Evolutionary conservation across 176 grass and related monocot genomes (phyloP).

Genomic region (Eleusine indica): DNA sequence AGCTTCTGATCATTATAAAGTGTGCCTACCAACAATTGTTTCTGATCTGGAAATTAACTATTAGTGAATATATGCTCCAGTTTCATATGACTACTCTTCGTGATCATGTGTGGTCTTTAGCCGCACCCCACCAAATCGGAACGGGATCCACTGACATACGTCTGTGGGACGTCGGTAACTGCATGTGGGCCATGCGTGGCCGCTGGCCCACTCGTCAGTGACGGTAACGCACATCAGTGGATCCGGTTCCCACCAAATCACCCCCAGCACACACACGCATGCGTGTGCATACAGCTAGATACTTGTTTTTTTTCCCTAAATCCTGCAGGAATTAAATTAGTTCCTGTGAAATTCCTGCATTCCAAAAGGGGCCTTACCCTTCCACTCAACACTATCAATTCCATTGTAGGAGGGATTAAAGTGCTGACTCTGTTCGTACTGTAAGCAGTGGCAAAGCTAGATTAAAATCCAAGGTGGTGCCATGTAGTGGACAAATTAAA

Average conservation of each 20-base stretch:
- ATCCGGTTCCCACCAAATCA: no score
- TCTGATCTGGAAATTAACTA: constrained; percentile 2
- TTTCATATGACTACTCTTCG: background rate
- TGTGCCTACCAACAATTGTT: background rate
- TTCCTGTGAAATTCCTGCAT: background rate
- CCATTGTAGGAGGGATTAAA: background rate
- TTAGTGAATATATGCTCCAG: background rate
- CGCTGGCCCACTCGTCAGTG: no score
- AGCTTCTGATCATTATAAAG: background rate
- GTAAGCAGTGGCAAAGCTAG: no score
- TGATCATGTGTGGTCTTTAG: background rate
- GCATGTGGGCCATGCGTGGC: no score
- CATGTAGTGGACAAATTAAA: no score
- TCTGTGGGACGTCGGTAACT: no score
- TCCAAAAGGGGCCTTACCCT: background rate
- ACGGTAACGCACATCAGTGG: no score
- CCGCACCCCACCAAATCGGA: background rate
- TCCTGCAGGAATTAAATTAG: background rate
- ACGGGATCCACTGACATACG: background rate
- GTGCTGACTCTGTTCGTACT: background rate
- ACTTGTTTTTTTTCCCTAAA: background rate
- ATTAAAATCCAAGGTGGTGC: no score
- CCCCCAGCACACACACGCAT: no score
- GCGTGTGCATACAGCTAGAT: no score
- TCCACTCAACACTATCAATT: background rate